These are phyloP conservation scores for Tritrichomonas foetus DNA, from an alignment of 208 protist species.

Conservation along the genomic window DNA sequence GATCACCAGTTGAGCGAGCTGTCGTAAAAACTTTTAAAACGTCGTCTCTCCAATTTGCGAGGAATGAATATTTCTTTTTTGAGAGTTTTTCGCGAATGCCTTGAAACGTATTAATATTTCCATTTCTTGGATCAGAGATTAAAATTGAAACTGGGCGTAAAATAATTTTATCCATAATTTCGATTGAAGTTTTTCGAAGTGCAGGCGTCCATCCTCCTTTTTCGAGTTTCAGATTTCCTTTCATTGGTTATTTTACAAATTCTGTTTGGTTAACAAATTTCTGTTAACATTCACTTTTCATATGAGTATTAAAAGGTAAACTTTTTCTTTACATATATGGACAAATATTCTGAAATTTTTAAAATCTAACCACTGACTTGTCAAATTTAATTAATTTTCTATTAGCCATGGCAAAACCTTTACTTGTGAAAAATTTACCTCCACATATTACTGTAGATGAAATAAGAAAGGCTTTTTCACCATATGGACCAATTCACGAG, in stretches of 20 bases:
- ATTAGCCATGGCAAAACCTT: too few relatives aligned
- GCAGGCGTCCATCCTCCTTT: background rate
- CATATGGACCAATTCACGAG: background rate
- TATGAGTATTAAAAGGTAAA: too few relatives aligned
- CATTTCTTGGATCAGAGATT: conserved; percentile 22
- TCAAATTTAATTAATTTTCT: too few relatives aligned
- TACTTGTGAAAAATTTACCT: background rate
- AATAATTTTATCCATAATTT: conserved; percentile 18
- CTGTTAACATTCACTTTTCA: too few relatives aligned
- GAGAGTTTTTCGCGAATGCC: background rate
- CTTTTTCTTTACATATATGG: too few relatives aligned
- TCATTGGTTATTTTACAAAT: too few relatives aligned
- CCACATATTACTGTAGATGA: background rate
- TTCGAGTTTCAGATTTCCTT: background rate
- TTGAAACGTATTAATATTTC: conserved; percentile 1
- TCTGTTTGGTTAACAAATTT: too few relatives aligned
- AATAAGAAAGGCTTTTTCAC: background rate
- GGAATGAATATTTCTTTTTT: background rate
- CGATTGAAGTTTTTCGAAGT: background rate
- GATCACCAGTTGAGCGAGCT: background rate
- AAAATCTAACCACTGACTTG: too few relatives aligned
- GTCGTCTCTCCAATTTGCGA: background rate
- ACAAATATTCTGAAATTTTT: too few relatives aligned
- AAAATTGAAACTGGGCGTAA: background rate
- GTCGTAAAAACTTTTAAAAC: background rate